Evolutionary conservation across 345 rosid species (phyloP).

Genomic region (Sisymbrium irio): DNA sequence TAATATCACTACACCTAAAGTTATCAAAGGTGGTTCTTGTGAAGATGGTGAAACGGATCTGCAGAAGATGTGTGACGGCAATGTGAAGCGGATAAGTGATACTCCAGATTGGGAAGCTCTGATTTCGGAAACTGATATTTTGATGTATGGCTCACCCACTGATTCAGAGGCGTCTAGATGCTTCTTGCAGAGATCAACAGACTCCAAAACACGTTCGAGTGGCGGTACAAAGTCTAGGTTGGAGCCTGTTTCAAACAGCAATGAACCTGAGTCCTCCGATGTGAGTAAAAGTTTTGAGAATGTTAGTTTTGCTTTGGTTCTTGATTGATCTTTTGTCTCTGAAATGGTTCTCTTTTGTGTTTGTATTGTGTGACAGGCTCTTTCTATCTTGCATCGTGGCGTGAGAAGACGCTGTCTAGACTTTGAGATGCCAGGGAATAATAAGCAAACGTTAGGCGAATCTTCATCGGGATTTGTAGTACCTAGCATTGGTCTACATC

Average conservation of each 20-base stretch:
- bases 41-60: conserved; percentile 31
- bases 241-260: not conserved
- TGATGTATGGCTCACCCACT: conserved; percentile 33
- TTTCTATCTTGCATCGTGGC: conserved; percentile 58
- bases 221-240: conserved; percentile 26
- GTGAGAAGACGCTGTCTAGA: conserved; percentile 88
- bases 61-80: conserved; percentile 30
- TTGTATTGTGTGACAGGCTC: conserved; percentile 38
- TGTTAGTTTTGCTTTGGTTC: not conserved
- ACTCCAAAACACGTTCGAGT: conserved; percentile 28
- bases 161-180: conserved; percentile 64
- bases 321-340: not conserved
- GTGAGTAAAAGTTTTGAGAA: not conserved
- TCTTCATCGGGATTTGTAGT: conserved; percentile 50
- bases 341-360: conserved; percentile 3
- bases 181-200: conserved; percentile 36
- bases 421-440: conserved; percentile 64
- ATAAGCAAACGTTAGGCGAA: conserved; percentile 12
- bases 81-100: conserved; percentile 28
- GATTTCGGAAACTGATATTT: conserved; percentile 10
- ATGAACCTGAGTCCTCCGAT: conserved; percentile 10
- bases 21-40: conserved; percentile 11
- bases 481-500: conserved; percentile 88
- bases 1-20: conserved; percentile 43
- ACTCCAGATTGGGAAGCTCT: conserved; percentile 48